Conservation (phyloP, 768 basidiomycete genomes). For the Hebeloma cylindrosporum region DNA sequence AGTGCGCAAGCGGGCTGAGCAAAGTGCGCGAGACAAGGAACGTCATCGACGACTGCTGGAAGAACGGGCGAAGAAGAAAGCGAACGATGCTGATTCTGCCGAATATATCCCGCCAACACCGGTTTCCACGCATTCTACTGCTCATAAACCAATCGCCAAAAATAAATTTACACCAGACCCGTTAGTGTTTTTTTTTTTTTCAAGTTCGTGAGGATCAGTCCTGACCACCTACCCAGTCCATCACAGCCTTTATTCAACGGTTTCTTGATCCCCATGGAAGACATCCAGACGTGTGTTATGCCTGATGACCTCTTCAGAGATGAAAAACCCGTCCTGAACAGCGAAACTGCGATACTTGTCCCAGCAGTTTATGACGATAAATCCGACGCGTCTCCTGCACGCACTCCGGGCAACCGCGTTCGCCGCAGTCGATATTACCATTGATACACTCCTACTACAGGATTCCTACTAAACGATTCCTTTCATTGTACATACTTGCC, state of each 20-base stretch:
- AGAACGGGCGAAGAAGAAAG: constrained; percentile 23
- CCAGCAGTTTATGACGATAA: neutral
- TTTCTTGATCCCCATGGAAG: constrained; percentile 15
- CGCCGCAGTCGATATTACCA: no score
- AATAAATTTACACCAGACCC: no score
- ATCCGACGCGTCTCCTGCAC: no score
- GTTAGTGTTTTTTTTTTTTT: no score
- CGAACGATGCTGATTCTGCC: neutral
- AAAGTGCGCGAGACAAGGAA: constrained; percentile 39
- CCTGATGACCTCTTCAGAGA: constrained; percentile 31
- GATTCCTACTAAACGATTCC: no score
- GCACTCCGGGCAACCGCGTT: no score
- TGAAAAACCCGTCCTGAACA: neutral
- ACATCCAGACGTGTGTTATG: constrained; percentile 30
- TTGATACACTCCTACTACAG: no score
- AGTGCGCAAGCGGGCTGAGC: constrained; percentile 32
- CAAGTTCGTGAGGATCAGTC: no score
- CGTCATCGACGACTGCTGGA: constrained; percentile 27
- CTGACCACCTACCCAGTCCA: neutral
- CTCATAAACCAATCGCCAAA: neutral
- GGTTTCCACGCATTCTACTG: constrained; percentile 15
- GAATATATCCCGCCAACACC: constrained; percentile 20
- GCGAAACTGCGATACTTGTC: neutral
- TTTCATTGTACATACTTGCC: no score
- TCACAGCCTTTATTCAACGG: neutral